Conservation (phyloP, 805 yeast genomes). For the Metschnikowia reukaufii region DNA sequence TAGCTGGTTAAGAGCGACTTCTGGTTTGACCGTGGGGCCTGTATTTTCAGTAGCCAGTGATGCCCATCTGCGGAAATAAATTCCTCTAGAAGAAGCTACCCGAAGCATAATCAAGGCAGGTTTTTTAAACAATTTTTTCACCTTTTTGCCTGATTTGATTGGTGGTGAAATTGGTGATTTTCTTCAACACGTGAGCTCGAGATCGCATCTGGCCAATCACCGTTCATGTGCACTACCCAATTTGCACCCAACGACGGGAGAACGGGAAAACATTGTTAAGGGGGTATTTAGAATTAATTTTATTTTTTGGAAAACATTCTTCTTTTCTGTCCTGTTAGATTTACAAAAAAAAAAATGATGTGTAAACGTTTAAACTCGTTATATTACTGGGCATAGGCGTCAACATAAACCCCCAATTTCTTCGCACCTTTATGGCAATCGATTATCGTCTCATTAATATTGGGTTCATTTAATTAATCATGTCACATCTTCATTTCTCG, state of each 20-base stretch:
- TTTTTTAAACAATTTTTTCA: background rate
- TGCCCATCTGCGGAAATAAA: background rate
- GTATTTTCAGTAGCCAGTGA: background rate
- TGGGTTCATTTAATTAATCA: background rate
- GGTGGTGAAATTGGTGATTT: background rate
- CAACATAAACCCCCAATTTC: too few relatives aligned
- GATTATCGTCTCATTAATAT: background rate
- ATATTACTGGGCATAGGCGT: too few relatives aligned
- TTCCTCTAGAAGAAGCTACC: background rate
- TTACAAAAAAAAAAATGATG: too few relatives aligned
- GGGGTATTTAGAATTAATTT: too few relatives aligned
- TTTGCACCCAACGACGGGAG: background rate
- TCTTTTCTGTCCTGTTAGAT: too few relatives aligned
- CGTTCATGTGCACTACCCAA: background rate
- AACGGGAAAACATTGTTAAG: background rate
- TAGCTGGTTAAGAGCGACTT: conserved; percentile 26
- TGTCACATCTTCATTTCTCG: background rate
- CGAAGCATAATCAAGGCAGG: too few relatives aligned
- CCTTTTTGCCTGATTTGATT: background rate
- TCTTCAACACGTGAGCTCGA: background rate
- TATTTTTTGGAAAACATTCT: too few relatives aligned
- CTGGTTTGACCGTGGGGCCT: background rate
- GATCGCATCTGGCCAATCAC: background rate
- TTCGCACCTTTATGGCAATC: background rate
- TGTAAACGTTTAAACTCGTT: too few relatives aligned